phyloP scores from a whole-genome alignment of 2,329 filamentous ascomycete genomes.

The Penicillium decumbens region DNA sequence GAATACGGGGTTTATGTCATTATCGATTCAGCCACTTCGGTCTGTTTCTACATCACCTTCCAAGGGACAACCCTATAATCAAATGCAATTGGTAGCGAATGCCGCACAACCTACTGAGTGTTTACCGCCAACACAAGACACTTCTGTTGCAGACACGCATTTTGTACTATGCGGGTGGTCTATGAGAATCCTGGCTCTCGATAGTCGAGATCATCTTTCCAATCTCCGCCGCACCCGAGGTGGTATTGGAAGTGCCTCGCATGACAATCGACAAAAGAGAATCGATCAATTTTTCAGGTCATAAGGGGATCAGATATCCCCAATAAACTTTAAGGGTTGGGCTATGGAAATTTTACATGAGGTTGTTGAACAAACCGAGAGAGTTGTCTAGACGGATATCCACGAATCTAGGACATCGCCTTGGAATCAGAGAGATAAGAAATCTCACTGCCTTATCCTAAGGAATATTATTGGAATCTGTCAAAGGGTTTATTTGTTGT shows the following conservation, averaged over 20 bases:
- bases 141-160: not conserved
- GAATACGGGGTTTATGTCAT: conserved; percentile 60
- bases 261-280: conserved; percentile 70
- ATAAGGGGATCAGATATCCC: not conserved
- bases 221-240: conserved; percentile 74
- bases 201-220: conserved; percentile 66
- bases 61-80: not conserved
- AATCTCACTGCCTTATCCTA: too few species aligned
- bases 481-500: conserved; percentile 22
- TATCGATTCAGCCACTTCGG: conserved; percentile 31
- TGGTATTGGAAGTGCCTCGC: conserved; percentile 72
- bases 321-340: not conserved
- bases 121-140: not conserved
- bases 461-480: too few species aligned
- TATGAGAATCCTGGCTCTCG: conserved; percentile 57
- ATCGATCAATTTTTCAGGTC: conserved; percentile 67
- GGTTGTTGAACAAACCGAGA: too few species aligned
- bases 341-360: not conserved
- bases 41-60: not conserved
- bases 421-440: too few species aligned
- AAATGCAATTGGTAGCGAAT: not conserved
- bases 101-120: not conserved
- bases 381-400: too few species aligned
- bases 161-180: conserved; percentile 38
- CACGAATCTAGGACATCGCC: too few species aligned